Conservation (phyloP, 2,329 filamentous ascomycete species). For the Hypoxylon sp. region DNA sequence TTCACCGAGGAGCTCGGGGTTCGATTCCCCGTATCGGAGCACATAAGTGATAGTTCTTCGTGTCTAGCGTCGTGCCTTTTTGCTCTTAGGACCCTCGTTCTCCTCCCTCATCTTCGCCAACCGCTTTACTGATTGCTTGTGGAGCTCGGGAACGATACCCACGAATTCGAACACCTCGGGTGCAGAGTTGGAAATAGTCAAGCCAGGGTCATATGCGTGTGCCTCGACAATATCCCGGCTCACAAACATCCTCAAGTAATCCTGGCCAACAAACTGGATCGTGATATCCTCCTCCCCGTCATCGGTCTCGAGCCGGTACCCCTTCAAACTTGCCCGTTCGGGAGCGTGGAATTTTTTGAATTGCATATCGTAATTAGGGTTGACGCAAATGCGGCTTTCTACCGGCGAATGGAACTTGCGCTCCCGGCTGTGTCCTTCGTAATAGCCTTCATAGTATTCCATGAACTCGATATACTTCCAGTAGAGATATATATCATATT, state of each 20-base stretch:
- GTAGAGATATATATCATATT: neutral
- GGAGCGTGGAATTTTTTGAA: neutral
- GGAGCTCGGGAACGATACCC: conserved; percentile 1
- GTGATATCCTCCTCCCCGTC: neutral
- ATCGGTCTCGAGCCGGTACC: neutral
- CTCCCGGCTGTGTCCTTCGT: neutral
- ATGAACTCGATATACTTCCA: neutral
- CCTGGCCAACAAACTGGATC: conserved; percentile 19
- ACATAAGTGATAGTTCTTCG: neutral
- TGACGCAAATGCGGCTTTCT: conserved; percentile 1
- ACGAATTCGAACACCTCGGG: conserved; percentile 26
- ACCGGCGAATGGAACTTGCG: neutral
- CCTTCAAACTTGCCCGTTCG: neutral
- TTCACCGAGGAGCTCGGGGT: conserved; percentile 48
- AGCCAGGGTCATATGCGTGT: neutral
- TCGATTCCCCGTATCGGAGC: conserved; percentile 48
- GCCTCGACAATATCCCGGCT: neutral
- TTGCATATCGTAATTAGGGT: neutral
- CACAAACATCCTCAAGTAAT: conserved; percentile 19
- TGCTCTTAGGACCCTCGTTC: neutral
- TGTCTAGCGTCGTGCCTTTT: neutral
- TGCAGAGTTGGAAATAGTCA: neutral
- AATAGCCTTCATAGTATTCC: neutral
- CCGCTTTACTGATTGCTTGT: neutral
- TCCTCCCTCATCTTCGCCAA: neutral